phyloP scores from a whole-genome alignment of 345 rosid genomes.

The Eutrema japonicum region DNA sequence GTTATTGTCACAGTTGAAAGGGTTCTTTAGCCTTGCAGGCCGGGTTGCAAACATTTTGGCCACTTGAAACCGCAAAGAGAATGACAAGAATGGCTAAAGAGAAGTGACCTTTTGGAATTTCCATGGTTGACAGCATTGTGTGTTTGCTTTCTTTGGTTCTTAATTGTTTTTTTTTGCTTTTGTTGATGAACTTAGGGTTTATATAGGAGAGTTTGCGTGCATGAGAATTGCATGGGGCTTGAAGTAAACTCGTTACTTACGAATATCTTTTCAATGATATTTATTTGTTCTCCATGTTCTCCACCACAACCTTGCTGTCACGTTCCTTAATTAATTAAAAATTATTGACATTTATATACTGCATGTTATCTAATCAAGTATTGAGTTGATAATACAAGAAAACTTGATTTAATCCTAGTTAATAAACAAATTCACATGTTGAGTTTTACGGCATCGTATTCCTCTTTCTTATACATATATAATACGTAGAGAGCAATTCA shows the following conservation, averaged over 20 bases:
- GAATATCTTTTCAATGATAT: not conserved
- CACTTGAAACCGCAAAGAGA: constrained; percentile 7
- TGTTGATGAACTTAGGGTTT: constrained; percentile 2
- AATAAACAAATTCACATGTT: not conserved
- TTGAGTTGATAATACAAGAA: not conserved
- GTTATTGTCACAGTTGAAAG: not conserved
- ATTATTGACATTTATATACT: not conserved
- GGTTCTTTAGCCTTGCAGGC: constrained; percentile 10
- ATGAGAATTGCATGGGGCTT: constrained; percentile 3
- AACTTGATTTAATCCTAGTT: not conserved
- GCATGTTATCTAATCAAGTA: not conserved
- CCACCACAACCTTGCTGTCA: constrained; percentile 2
- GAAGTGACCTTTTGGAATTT: not conserved
- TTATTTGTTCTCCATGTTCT: not conserved
- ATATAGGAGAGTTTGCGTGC: not conserved
- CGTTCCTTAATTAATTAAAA: not conserved
- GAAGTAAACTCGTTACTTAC: constrained; percentile 5
- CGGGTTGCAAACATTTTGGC: constrained; percentile 2
- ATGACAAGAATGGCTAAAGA: not conserved
- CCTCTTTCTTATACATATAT: not conserved
- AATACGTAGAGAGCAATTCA: not conserved
- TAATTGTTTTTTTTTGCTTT: too few species aligned
- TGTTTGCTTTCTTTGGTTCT: not conserved
- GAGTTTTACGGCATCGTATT: not conserved
- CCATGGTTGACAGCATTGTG: not conserved